Evolutionary conservation across 345 rosid species (phyloP), one percentile per base, ranked within the genome.

Genomic region (Populus simonii): DNA sequence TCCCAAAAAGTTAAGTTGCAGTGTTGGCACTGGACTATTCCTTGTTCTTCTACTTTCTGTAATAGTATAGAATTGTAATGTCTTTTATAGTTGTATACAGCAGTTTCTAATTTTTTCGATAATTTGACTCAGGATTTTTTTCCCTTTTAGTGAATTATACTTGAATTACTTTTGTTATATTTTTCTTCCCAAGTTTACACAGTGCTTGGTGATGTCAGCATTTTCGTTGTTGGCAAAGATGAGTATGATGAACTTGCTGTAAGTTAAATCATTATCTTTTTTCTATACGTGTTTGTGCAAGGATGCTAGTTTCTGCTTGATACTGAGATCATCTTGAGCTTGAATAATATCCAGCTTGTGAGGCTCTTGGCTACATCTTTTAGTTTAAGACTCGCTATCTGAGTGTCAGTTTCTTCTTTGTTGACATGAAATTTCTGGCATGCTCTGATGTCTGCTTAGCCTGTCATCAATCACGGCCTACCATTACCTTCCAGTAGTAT

Each of bases 211-310:
- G 98, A 93, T 88, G 94, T 93, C 84, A 91, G 97, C 87, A 83
- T 96, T 80, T 94, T 82, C 84, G 87, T 87, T 76, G 97, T 91
- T 81, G 97, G 99, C 79, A 96, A 96, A 89, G 97, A 96, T 81
- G 97, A 89, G 75, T 94, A 96, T 72, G 98, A 96, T 86, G 99
- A 93, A 81, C 98, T 96, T 85, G 97, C 97, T 90, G 99, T 96
- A 85, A 91, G 98, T 83, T 71, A 43, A 71, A 18, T 70, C 33
- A 16, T 23, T 36, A 78, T 72, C n/a, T 63, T 72, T 23, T 39
- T 66, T 59, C 20, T 41, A 6, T 76, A n/a, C 8, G 62, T 77
- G n/a, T 71, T 75, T 51, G 57, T 76, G 65, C 39, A 20, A 76
- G 59, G 41, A 55, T 76, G 17, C 8, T 3, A 38, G 23, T 17